Conservation (phyloP, 495 filamentous ascomycete species). For the Corynascus novoguineensis region DNA sequence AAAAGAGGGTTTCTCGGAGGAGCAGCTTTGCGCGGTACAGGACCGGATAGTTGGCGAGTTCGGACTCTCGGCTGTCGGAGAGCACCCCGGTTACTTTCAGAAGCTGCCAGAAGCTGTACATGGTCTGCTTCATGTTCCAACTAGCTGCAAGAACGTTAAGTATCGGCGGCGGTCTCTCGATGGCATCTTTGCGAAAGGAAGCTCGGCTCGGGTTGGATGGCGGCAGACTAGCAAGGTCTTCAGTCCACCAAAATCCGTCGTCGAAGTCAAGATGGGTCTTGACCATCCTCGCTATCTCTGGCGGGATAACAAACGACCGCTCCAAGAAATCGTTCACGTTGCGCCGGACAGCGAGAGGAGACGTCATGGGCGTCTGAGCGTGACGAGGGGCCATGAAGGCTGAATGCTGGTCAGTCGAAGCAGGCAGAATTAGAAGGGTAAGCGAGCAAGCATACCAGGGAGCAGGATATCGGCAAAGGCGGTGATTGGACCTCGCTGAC, state of each 20-base stretch:
- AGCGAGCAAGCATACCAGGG: conserved; percentile 31
- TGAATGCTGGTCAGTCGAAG: conserved; percentile 12
- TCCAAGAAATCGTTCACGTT: conserved; percentile 49
- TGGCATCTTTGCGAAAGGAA: conserved; percentile 36
- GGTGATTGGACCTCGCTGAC: conserved; percentile 40
- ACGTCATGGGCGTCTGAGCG: conserved; percentile 45
- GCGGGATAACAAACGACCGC: conserved; percentile 36
- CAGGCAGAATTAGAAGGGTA: conserved; percentile 1
- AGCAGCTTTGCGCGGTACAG: conserved; percentile 46
- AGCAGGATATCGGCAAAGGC: conserved; percentile 42
- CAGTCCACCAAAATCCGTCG: conserved; percentile 50
- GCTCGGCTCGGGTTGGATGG: conserved; percentile 39
- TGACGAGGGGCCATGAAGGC: conserved; percentile 42
- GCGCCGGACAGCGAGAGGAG: conserved; percentile 42
- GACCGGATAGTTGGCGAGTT: conserved; percentile 38
- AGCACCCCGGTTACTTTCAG: conserved; percentile 40
- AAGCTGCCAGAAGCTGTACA: conserved; percentile 44
- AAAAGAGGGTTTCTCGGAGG: conserved; percentile 45
- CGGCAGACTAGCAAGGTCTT: conserved; percentile 42
- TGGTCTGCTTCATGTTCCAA: conserved; percentile 41
- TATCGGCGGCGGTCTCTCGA: conserved; percentile 39
- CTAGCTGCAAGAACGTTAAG: conserved; percentile 42
- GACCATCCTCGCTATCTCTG: conserved; percentile 35
- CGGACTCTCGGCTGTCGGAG: conserved; percentile 37
- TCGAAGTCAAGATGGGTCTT: conserved; percentile 43